Conservation (phyloP, 345 rosid genomes). For the Euphorbia tirucalli region DNA sequence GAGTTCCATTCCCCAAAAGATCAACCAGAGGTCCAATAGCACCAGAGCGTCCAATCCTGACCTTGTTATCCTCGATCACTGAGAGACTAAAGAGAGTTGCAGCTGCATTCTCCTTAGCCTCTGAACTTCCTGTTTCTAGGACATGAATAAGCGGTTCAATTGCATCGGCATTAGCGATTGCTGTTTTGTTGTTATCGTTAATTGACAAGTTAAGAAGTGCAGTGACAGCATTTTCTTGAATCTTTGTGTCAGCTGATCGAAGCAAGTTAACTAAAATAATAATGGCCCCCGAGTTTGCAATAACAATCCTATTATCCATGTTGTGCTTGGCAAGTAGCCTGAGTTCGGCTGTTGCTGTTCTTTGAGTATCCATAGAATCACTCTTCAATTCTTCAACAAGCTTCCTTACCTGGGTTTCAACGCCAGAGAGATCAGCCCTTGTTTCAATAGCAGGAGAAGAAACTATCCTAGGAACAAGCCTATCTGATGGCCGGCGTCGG, state of each 20-base stretch:
- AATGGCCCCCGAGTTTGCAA: constrained; percentile 75
- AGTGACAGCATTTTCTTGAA: constrained; percentile 82
- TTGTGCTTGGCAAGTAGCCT: constrained; percentile 76
- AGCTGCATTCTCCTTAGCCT: constrained; percentile 89
- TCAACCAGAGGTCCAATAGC: constrained; percentile 86
- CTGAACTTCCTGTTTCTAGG: constrained; percentile 70
- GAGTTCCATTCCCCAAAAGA: constrained; percentile 75
- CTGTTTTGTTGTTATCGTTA: constrained; percentile 69
- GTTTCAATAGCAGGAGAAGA: constrained; percentile 60
- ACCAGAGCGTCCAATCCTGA: constrained; percentile 77
- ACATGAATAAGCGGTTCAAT: constrained; percentile 77
- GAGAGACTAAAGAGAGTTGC: constrained; percentile 89
- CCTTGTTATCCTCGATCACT: constrained; percentile 72
- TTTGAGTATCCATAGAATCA: constrained; percentile 55
- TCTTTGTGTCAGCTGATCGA: constrained; percentile 46
- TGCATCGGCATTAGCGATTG: constrained; percentile 69
- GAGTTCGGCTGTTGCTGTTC: constrained; percentile 54
- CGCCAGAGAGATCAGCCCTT: constrained; percentile 71
- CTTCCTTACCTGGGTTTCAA: constrained; percentile 65
- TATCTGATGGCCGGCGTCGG: constrained; percentile 78
- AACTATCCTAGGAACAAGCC: constrained; percentile 66
- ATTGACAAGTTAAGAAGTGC: constrained; percentile 87
- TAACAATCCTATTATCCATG: constrained; percentile 72
- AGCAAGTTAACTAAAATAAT: constrained; percentile 57
- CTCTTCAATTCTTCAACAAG: constrained; percentile 64